phyloP scores from a whole-genome alignment of 176 grass and related monocot species.

The Triticum turgidum region DNA sequence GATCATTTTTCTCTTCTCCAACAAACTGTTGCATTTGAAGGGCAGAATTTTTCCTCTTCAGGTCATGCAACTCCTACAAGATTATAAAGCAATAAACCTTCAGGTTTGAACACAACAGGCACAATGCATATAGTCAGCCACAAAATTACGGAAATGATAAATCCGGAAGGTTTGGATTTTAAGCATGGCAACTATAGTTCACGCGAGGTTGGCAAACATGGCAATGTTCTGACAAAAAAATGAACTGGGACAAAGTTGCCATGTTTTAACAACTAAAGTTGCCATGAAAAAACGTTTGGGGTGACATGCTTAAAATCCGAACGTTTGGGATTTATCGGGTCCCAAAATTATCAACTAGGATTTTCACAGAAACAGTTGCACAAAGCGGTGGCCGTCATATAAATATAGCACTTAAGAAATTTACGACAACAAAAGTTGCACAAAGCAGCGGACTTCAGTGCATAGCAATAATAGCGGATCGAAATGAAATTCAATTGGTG shows the following conservation, averaged over 20 bases:
- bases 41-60: constrained; percentile 81
- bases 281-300: no score
- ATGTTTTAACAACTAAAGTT: no score
- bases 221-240: no score
- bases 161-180: no score
- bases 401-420: background rate
- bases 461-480: background rate
- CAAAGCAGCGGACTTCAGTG: background rate
- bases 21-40: constrained; percentile 95
- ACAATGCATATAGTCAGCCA: background rate
- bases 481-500: background rate
- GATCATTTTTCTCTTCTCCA: constrained; percentile 90
- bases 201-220: no score
- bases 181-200: no score
- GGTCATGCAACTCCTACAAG: constrained; percentile 71
- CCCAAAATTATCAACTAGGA: background rate
- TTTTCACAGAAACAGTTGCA: background rate
- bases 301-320: no score
- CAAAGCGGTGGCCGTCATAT: background rate
- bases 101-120: background rate
- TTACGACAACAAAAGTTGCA: background rate
- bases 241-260: no score
- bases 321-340: no score
- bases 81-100: constrained; percentile 7
- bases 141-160: background rate